A percentile compares a stretch with the other conserved stretches of the same genome.
Conservation (phyloP, 2,329 filamentous ascomycete species). For the Colletotrichum tropicale region DNA sequence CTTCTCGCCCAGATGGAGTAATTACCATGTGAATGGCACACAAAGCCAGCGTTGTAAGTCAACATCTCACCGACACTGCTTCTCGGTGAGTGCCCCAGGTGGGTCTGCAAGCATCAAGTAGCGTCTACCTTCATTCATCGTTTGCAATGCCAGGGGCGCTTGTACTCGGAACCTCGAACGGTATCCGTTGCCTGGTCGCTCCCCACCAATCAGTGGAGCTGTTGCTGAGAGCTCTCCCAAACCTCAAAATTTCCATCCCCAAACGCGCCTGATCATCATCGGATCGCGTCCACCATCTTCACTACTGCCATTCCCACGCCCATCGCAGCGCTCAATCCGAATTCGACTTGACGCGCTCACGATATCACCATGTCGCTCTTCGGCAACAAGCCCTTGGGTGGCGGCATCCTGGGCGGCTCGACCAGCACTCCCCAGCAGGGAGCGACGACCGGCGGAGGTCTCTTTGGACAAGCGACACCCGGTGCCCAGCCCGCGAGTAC, state of each 20-base stretch:
- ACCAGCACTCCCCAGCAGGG: conserved; percentile 11
- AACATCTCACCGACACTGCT: not conserved
- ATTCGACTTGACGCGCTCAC: not conserved
- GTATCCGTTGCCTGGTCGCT: conserved; percentile 18
- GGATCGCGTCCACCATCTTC: not conserved
- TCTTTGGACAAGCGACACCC: conserved; percentile 22
- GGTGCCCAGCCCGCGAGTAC: conserved; percentile 21
- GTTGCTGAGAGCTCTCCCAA: conserved; percentile 16
- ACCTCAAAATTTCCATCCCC: conserved; percentile 16
- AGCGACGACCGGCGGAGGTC: conserved; percentile 13
- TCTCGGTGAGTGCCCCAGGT: not conserved
- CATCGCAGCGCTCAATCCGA: not conserved
- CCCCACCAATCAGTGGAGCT: conserved; percentile 22
- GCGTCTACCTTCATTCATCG: not conserved
- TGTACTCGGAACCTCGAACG: not conserved
- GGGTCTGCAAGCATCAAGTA: not conserved
- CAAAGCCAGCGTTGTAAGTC: not conserved
- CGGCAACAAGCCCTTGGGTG: conserved; percentile 23
- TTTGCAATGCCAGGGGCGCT: not conserved
- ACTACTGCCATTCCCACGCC: not conserved
- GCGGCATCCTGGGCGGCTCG: conserved; percentile 14
- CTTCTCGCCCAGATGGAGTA: not conserved
- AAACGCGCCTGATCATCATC: conserved; percentile 7
- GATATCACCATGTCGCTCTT: conserved; percentile 21
- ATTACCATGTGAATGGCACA: not conserved